Evolutionary conservation across 2,329 filamentous ascomycete species (phyloP).

Genomic region (Aspergillus piperis): DNA sequence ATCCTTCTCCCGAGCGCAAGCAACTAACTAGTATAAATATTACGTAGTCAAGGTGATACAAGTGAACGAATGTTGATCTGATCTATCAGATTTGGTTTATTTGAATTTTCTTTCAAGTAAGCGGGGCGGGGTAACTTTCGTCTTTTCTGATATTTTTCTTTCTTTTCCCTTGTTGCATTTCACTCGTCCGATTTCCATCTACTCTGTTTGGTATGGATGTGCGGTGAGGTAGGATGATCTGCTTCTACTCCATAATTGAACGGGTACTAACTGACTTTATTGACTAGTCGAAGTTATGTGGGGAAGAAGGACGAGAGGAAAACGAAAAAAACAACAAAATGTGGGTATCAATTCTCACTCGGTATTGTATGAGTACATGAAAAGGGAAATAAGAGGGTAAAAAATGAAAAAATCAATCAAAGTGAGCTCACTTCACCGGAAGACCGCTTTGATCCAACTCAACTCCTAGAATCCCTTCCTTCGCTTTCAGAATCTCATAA

Average conservation of each 20-base stretch:
- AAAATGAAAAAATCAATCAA: background rate
- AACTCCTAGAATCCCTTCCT: conserved; percentile 6
- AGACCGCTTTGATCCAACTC: background rate
- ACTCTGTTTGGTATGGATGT: too few relatives aligned
- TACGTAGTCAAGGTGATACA: too few relatives aligned
- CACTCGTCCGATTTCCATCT: too few relatives aligned
- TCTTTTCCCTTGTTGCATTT: background rate
- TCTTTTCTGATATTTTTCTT: background rate
- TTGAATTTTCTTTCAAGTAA: too few relatives aligned
- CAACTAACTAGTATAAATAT: too few relatives aligned
- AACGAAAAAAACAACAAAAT: background rate
- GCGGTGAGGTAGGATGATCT: too few relatives aligned
- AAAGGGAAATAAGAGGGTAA: background rate
- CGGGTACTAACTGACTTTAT: too few relatives aligned
- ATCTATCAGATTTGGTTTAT: background rate
- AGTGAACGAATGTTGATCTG: background rate
- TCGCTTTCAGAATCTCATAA: background rate
- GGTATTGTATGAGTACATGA: background rate
- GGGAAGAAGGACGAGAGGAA: background rate
- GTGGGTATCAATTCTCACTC: conserved; percentile 3
- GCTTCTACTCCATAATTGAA: too few relatives aligned
- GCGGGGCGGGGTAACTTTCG: background rate
- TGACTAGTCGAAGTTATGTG: background rate
- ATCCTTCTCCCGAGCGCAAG: too few relatives aligned
- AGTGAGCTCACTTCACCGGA: background rate